phyloP scores from a whole-genome alignment of 129 eudicot species.

The Artemisia argyi region DNA sequence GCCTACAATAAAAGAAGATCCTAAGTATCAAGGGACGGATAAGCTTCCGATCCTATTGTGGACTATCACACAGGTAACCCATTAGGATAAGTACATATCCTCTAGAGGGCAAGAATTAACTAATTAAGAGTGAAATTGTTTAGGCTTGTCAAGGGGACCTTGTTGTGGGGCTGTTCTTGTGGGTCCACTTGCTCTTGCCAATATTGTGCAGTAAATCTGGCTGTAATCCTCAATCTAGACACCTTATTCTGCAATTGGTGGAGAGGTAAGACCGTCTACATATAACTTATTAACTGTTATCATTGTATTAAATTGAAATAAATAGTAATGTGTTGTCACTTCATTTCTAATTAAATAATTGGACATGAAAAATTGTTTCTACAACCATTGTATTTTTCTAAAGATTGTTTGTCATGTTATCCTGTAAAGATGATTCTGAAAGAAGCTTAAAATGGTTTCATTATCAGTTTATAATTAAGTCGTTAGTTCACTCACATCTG shows the following conservation, averaged over 20 bases:
- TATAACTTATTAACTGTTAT: not conserved
- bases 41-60: constrained; percentile 51
- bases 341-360: too few relatives aligned
- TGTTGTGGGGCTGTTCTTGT: constrained; percentile 51
- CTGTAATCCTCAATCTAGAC: constrained; percentile 57
- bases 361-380: too few relatives aligned
- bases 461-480: not conserved
- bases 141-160: constrained; percentile 60
- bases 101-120: constrained; percentile 3
- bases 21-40: constrained; percentile 55
- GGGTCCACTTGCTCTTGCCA: constrained; percentile 59
- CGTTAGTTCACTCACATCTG: constrained; percentile 2
- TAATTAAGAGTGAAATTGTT: not conserved
- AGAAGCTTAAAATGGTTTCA: not conserved
- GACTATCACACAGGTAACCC: constrained; percentile 47
- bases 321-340: not conserved
- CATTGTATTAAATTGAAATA: not conserved
- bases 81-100: constrained; percentile 1
- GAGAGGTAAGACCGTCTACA: constrained; percentile 43
- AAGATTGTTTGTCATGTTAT: too few relatives aligned
- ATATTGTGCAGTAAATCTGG: constrained; percentile 42
- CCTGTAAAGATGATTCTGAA: not conserved
- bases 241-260: constrained; percentile 54
- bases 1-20: constrained; percentile 40
- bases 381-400: too few relatives aligned